Evolutionary conservation across 78 protist genomes (phyloP), one percentile per base, ranked within the genome.

Genomic region (Dictyostelium discoideum): DNA sequence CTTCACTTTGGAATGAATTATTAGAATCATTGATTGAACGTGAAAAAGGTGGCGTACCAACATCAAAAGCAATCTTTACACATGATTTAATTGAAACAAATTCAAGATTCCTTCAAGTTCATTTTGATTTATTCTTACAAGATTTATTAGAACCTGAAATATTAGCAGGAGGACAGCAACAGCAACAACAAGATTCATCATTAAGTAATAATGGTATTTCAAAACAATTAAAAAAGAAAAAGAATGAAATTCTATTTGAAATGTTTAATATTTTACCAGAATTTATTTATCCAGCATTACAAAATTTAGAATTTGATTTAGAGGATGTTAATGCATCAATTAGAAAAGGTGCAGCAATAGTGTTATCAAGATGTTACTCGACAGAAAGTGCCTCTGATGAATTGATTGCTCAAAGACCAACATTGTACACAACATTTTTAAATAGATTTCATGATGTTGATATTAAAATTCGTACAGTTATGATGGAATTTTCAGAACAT

Each of bases 371-470:
- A 16, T 48, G 65, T 39, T 84, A 42, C 24, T 24, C 39, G 0
- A 44, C 32, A 42, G 84, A 84, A n/a, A 13, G 24, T 37, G 81
- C 44, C 3, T 42, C 85, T 0, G 85, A 81, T 81, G 78, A 37
- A 14, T 29, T 84, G 7, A 84, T 84, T 39, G 39, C 67, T 3
- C 20, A 54, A 18, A 48, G 24, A 14, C 73, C 87, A 24, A 39
- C 79, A 3, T 22, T 84, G 8, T 84, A 84, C 22, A 39, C 77
- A n/a, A 60, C 87, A 24, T 82, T 90, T 73, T 13, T 90, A 13
- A 90, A 90, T 46, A 57, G 95, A 67, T 82, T 82, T 40, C 16
- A 57, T 5, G 95, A 90, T 50, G 48, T 85, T 42, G 95, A 90
- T 4, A 14, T 18, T 1, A 26, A 42, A 1, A 73, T 90, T 48